Evolutionary conservation across 129 eudicot genomes (phyloP).

Genomic region (carrot (Daucus carota)): DH1_v3.0 NC_030389.2:42661001-42661500

Average conservation of each 20-base stretch:
- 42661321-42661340: conserved; percentile 74
- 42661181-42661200: conserved; percentile 11
- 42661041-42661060: background rate
- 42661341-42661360: conserved; percentile 63
- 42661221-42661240: conserved; percentile 90
- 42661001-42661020: background rate
- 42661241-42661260: conserved; percentile 78
- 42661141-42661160: background rate
- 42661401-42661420: conserved; percentile 97
- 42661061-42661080: background rate
- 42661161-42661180: background rate
- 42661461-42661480: conserved; percentile 63
- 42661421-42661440: conserved; percentile 90
- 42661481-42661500: conserved; percentile 45
- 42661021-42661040: background rate
- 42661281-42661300: conserved; percentile 53
- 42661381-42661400: conserved; percentile 96
- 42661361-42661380: conserved; percentile 80
- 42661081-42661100: background rate
- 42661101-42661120: too few species aligned
- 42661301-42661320: conserved; percentile 89
- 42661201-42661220: conserved; percentile 66
- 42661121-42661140: too few species aligned
- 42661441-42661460: conserved; percentile 74
- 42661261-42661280: conserved; percentile 68